phyloP scores from a whole-genome alignment of 164 flowering plant genomes.

The Annona squamosa region DNA sequence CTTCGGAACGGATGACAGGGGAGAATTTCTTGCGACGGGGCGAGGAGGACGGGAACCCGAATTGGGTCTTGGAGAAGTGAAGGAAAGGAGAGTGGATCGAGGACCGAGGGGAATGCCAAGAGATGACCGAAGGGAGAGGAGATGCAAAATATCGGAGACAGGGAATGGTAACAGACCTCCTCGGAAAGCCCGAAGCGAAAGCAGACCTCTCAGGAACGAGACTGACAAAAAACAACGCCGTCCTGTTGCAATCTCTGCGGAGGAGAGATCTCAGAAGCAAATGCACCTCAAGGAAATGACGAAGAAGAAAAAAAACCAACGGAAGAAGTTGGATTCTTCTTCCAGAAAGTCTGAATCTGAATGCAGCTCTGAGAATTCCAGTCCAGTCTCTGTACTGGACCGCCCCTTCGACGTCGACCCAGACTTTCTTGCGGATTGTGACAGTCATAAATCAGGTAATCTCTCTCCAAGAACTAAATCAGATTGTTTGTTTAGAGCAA shows the following conservation, averaged over 20 bases:
- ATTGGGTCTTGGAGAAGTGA: slow-evolving; percentile 26
- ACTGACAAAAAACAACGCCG: slow-evolving; percentile 4
- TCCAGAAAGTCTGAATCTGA: slow-evolving; percentile 20
- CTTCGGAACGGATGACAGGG: slow-evolving; percentile 33
- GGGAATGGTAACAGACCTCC: neutral
- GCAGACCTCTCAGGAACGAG: slow-evolving; percentile 6
- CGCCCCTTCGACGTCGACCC: slow-evolving; percentile 10
- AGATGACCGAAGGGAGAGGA: neutral
- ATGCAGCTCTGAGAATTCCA: slow-evolving; percentile 50
- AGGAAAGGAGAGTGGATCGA: slow-evolving; percentile 16
- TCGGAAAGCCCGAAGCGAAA: neutral
- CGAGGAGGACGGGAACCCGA: slow-evolving; percentile 19
- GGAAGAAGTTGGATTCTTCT: neutral
- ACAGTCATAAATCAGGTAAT: slow-evolving; percentile 34
- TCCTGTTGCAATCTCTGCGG: neutral
- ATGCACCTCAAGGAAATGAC: slow-evolving; percentile 7
- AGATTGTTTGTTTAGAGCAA: too few species aligned
- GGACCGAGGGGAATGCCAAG: slow-evolving; percentile 8
- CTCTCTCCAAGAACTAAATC: too few species aligned
- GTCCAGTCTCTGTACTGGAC: slow-evolving; percentile 83
- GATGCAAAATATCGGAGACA: neutral
- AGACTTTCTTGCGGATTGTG: slow-evolving; percentile 28
- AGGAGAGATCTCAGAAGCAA: slow-evolving; percentile 1
- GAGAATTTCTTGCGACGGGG: slow-evolving; percentile 12
- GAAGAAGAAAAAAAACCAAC: slow-evolving; percentile 15